These are phyloP conservation scores for Fraxinus albicans DNA, from an alignment of 305 asterid species.

Conservation along the genomic window DNA sequence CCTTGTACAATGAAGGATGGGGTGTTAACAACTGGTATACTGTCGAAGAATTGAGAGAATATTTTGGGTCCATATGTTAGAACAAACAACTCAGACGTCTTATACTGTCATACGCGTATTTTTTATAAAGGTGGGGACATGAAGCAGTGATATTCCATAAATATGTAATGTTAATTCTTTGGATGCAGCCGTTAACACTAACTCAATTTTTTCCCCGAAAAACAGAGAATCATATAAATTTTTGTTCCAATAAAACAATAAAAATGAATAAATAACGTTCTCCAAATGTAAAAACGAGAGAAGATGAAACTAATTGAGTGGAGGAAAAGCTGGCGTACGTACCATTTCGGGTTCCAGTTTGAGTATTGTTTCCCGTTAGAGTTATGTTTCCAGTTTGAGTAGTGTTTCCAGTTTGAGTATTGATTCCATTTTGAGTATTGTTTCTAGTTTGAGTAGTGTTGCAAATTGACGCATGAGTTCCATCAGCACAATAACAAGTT, in stretches of 20 bases:
- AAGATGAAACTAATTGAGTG: background rate
- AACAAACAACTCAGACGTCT: no score
- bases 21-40: no score
- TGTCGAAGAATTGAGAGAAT: no score
- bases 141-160: no score
- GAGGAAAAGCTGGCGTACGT: background rate
- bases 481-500: conserved; percentile 44
- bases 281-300: background rate
- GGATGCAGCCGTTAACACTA: no score
- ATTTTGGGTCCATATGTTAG: no score
- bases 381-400: background rate
- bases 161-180: no score
- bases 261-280: background rate
- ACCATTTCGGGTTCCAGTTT: conserved; percentile 15
- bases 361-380: background rate
- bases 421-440: conserved; percentile 14
- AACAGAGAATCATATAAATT: background rate
- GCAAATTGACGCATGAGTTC: conserved; percentile 24
- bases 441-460: background rate
- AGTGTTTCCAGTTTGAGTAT: background rate
- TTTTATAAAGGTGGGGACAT: no score
- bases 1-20: no score
- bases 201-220: no score
- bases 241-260: background rate
- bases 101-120: no score